Base-by-base conservation (phyloP, 306 rosid species). In the Albizia julibrissin region DNA sequence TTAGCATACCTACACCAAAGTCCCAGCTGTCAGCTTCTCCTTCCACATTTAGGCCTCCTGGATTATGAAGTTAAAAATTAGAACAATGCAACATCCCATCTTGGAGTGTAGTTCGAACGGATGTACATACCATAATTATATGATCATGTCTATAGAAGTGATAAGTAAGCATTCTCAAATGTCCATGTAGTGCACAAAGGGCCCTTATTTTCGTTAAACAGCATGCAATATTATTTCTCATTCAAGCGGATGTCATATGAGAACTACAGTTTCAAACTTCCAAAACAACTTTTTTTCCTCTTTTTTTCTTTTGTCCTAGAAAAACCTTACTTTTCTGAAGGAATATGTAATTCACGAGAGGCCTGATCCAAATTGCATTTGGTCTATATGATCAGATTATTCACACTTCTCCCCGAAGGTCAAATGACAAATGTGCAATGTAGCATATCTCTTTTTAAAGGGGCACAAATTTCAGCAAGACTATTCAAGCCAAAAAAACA, bases 1-100 rank as follows among this genome's bases (percentile, higher is more conserved):
- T 19, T 43, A 68, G 81, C 92, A 73, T 91, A 95, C 98, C 98
- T 83, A 93, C 90, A 79, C 99, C 99, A 72, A 95, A 85, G 74
- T 95, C 99, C 99, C 99, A 95, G 79, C 91, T 91, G 71, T 93
- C 99, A 0, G 99, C 92, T 87, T 95, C 99, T 87, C 99, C 99
- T 91, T 95, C 97, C 65, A 95, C 92, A 89, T 92, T 91, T 77
- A 95, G 84, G 77, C 99, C 98, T 87, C 99, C 98, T 95, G 80
- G 52, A 84, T 81, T 19, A 42, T 27, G 37, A 76, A 66, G 33
- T 74, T 29, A 33, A 34, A 69, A 31, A 67, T 43, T 61, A 69
- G 74, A 76, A 29, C 37, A 43, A 69, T 68, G 82, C 33, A 77
- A 73, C 39, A 22, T 21, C 62, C 62, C 62, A 54, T 54, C 62